Evolutionary conservation across 108 stramenopile genomes (phyloP).

Genomic region (Parmales sp.): DNA sequence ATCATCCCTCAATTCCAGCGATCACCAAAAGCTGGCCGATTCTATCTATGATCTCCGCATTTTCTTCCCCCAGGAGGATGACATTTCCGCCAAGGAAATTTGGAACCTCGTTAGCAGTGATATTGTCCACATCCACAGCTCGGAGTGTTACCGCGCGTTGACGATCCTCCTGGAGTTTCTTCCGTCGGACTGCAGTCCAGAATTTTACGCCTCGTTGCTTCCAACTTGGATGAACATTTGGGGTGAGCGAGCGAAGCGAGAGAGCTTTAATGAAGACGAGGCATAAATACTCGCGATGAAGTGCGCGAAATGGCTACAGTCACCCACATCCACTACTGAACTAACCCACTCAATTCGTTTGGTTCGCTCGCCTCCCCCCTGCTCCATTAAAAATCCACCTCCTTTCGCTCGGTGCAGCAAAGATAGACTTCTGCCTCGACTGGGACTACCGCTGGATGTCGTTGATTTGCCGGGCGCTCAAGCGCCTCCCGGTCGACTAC

Average conservation of each 20-base stretch:
- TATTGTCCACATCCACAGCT: slow-evolving; percentile 62
- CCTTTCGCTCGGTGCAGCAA: slow-evolving; percentile 54
- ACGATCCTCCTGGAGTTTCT: slow-evolving; percentile 69
- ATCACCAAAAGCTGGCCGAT: too few relatives aligned
- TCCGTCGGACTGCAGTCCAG: slow-evolving; percentile 51
- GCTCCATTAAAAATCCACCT: not conserved
- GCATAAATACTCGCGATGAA: not conserved
- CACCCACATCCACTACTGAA: not conserved
- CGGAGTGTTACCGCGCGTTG: slow-evolving; percentile 64
- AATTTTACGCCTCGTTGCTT: slow-evolving; percentile 61
- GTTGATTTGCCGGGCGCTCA: slow-evolving; percentile 66
- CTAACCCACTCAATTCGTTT: not conserved
- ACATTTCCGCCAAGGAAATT: slow-evolving; percentile 16
- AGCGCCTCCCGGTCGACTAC: slow-evolving; percentile 40
- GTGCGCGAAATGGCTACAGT: too few relatives aligned
- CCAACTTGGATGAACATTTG: not conserved
- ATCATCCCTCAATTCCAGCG: too few relatives aligned
- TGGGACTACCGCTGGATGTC: slow-evolving; percentile 73
- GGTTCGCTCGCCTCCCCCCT: not conserved
- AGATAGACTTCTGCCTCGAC: slow-evolving; percentile 73
- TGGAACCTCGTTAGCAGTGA: slow-evolving; percentile 60
- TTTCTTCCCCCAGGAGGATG: not conserved
- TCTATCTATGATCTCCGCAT: not conserved
- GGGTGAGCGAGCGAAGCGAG: too few relatives aligned
- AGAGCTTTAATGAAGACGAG: not conserved